These are phyloP conservation scores for Fusarium succisae DNA, from an alignment of 2,329 filamentous ascomycete species.

Conservation along the genomic window DNA sequence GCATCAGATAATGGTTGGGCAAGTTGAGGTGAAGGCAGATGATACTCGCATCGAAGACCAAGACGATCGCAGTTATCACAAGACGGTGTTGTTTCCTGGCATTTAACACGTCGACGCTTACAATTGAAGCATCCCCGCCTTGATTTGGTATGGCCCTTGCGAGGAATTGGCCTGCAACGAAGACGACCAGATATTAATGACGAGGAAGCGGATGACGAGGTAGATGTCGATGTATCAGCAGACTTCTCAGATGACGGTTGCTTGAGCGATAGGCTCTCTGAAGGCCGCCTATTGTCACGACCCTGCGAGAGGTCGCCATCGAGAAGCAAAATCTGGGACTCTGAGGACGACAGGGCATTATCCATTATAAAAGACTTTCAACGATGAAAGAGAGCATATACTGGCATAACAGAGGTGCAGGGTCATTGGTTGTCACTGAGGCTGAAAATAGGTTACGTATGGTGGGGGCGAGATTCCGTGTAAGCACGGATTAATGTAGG, in stretches of 20 bases:
- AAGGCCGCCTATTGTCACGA: accelerated
- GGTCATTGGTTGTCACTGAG: neutral
- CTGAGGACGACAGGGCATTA: no score
- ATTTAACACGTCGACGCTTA: neutral
- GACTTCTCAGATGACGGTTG: accelerated
- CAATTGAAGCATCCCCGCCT: neutral
- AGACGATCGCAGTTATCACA: neutral
- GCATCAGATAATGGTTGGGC: neutral
- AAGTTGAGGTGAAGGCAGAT: neutral
- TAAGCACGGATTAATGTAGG: neutral
- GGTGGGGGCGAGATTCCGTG: neutral
- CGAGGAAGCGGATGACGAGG: neutral
- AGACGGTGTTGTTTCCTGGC: neutral
- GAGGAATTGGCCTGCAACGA: neutral
- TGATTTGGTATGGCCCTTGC: neutral
- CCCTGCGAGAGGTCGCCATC: neutral
- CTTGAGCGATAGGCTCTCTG: neutral
- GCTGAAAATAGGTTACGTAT: neutral
- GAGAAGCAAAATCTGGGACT: accelerated
- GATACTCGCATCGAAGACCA: neutral
- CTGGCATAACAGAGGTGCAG: neutral
- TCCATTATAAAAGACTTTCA: neutral
- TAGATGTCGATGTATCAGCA: neutral
- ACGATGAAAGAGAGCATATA: no score
- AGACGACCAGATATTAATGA: neutral